A percentile compares a stretch with the other conserved stretches of the same genome.
Conservation (phyloP, 495 filamentous ascomycete species). For the Melanomma pulvis-pyrius region DNA sequence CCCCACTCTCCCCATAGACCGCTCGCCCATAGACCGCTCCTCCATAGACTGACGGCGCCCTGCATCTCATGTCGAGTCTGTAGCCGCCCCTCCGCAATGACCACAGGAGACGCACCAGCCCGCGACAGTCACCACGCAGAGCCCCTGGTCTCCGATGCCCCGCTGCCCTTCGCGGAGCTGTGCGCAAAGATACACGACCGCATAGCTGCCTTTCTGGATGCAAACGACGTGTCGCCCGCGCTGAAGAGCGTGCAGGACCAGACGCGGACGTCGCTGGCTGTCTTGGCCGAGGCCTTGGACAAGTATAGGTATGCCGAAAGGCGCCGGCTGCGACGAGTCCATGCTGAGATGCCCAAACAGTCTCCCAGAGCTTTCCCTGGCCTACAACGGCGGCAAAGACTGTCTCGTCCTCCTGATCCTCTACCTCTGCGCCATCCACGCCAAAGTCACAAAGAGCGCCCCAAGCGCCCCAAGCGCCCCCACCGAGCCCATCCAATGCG, state of each 20-base stretch:
- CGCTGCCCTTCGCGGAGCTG: slow-evolving; percentile 44
- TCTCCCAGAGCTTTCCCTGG: slow-evolving; percentile 77
- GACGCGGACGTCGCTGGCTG: slow-evolving; percentile 67
- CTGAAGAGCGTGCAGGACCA: slow-evolving; percentile 71
- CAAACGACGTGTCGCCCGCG: slow-evolving; percentile 58
- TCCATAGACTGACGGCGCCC: no score
- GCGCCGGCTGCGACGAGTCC: neutral
- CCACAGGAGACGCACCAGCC: slow-evolving; percentile 1
- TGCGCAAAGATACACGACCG: slow-evolving; percentile 65
- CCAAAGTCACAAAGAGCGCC: slow-evolving; percentile 31
- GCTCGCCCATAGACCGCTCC: no score
- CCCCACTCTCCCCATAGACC: neutral
- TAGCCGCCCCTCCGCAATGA: slow-evolving; percentile 32
- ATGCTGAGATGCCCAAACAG: slow-evolving; percentile 46
- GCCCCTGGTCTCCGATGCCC: slow-evolving; percentile 32
- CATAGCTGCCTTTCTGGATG: slow-evolving; percentile 69
- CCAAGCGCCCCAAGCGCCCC: slow-evolving; percentile 28
- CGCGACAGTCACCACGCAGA: neutral
- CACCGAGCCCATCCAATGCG: slow-evolving; percentile 63
- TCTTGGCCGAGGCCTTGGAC: slow-evolving; percentile 71
- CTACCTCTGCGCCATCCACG: slow-evolving; percentile 71
- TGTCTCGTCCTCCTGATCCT: slow-evolving; percentile 91
- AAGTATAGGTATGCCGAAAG: slow-evolving; percentile 62
- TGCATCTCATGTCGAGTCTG: slow-evolving; percentile 35
- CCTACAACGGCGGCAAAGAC: slow-evolving; percentile 98